Conservation (phyloP, 2,329 filamentous ascomycete species). For the Fusarium robinianum region DNA sequence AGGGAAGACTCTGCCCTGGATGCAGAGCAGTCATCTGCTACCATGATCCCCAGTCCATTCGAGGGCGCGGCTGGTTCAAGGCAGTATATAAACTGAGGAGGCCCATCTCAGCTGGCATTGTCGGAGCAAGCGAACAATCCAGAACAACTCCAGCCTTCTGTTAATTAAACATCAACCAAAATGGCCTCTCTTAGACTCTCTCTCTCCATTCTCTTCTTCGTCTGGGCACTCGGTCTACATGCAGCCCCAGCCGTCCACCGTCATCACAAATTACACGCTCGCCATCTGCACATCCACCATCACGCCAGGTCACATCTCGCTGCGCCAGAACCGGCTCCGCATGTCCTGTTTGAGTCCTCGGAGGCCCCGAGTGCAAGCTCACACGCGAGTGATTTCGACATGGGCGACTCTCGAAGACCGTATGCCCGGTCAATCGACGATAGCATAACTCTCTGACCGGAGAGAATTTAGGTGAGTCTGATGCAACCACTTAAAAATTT, state of each 20-base stretch:
- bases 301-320: conserved; percentile 11
- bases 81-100: conserved; percentile 23
- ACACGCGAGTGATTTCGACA: neutral
- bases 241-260: conserved; percentile 32
- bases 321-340: conserved; percentile 4
- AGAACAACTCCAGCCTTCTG: neutral
- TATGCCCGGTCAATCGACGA: conserved; percentile 5
- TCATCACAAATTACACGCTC: conserved; percentile 24
- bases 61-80: conserved; percentile 21
- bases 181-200: conserved; percentile 30
- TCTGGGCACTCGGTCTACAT: conserved; percentile 31
- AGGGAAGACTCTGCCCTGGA: conserved; percentile 1
- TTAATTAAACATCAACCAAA: neutral
- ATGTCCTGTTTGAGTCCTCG: conserved; percentile 13
- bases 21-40: conserved; percentile 14
- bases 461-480: too few relatives aligned
- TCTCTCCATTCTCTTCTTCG: conserved; percentile 25
- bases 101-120: conserved; percentile 3
- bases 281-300: conserved; percentile 45
- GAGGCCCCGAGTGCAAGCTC: conserved; percentile 18
- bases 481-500: too few relatives aligned
- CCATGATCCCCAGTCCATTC: conserved; percentile 13
- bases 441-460: conserved; percentile 12
- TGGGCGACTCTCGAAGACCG: neutral
- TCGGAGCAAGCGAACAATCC: neutral